Evolutionary conservation across 2,329 filamentous ascomycete genomes (phyloP), one percentile per base, ranked within the genome.

Genomic region (Penicillium sp.): DNA sequence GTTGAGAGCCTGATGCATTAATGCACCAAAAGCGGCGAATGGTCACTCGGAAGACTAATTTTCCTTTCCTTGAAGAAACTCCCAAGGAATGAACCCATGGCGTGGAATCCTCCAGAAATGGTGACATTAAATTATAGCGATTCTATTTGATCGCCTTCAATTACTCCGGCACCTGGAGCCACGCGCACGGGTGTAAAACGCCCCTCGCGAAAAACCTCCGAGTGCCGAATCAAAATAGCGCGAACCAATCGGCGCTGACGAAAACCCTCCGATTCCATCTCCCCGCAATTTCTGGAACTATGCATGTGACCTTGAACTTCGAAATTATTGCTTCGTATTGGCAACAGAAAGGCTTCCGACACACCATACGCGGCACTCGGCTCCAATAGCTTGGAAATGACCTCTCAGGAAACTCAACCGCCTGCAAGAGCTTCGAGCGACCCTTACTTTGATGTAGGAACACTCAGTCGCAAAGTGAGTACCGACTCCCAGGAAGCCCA

Each of bases 391-490:
- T 40, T 28, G 9, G 35, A 30, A 16, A 56, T 55, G 49, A 51
- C 20, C 40, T 27, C 28, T 13, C 20, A 1, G 9, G 28, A 30
- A 40, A n/a, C 30, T 11, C 28, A 43, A 28, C 14, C 36, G 14
- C 31, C 42, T 10, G 31, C 47, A 28, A 56, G 53, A 44, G 41
- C 54, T 25, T 52, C 58, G 2, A 58, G 51, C 46, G 60, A 63
- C 31, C 49, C 51, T 24, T 70, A 70, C 46, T 70, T 65, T 39
- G 46, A 68, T 41, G 46, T 70, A 11, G 67, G 67, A 8, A 56
- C 53, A 10, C 63, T 61, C 33, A 71, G 72, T 56, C 76, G 67
- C 41, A 57, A 60, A 28, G 48, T 69, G 24, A 67, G 47, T 31
- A 70, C 67, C 10, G 52, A 20, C 16, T 63, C 55, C 40, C 11